Conservation (phyloP, 2,329 filamentous ascomycete species). For the Sclerotinia glacialis region DNA sequence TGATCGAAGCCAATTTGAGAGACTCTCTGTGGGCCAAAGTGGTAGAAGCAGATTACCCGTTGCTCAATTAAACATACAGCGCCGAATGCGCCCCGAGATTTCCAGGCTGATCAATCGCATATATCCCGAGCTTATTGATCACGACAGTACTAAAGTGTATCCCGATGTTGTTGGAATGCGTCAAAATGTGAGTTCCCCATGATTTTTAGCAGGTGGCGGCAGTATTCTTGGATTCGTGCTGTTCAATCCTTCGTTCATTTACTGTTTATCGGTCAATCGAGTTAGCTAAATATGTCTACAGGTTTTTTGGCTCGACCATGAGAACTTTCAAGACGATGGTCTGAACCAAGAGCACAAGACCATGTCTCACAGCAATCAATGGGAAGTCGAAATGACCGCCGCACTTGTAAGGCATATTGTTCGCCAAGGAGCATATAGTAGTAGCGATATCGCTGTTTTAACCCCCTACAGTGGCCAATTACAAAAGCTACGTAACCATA, state of each 20-base stretch:
- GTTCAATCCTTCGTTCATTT: no score
- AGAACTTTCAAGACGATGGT: slow-evolving; percentile 28
- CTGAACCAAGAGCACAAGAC: slow-evolving; percentile 12
- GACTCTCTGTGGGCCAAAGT: slow-evolving; percentile 28
- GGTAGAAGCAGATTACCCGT: slow-evolving; percentile 30
- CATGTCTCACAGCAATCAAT: slow-evolving; percentile 45
- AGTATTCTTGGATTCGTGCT: no score
- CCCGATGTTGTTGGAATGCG: slow-evolving; percentile 36
- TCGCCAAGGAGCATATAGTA: slow-evolving; percentile 58
- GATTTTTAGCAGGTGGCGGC: no score
- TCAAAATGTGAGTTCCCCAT: slow-evolving; percentile 22
- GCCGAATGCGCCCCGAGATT: slow-evolving; percentile 36
- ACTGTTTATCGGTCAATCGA: no score
- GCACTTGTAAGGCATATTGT: slow-evolving; percentile 64
- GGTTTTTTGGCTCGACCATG: slow-evolving; percentile 35
- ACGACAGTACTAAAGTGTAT: slow-evolving; percentile 24
- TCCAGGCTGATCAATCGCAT: slow-evolving; percentile 32
- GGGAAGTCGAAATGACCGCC: slow-evolving; percentile 62
- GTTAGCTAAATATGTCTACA: neutral
- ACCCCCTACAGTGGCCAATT: slow-evolving; percentile 63
- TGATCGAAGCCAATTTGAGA: slow-evolving; percentile 36
- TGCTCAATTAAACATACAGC: slow-evolving; percentile 34
- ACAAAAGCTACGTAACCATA: slow-evolving; percentile 36
- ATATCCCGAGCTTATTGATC: slow-evolving; percentile 33
- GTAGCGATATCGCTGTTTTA: slow-evolving; percentile 65